Conservation (phyloP, 331 rosid genomes). For the Cydonia oblonga region DNA sequence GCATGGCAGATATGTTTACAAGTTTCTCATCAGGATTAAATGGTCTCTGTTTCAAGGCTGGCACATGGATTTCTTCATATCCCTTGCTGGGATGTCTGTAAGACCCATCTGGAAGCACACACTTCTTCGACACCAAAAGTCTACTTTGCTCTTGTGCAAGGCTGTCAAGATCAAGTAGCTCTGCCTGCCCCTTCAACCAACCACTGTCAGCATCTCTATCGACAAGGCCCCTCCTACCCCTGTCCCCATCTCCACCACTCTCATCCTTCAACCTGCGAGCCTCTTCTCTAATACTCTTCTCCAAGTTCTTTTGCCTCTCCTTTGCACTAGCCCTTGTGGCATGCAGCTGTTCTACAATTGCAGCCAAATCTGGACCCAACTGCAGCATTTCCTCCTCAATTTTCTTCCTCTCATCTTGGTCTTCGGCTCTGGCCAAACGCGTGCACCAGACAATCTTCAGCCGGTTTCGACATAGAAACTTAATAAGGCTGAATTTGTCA, state of each 20-base stretch:
- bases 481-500: conserved; percentile 67
- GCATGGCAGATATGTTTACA: conserved; percentile 66
- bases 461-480: conserved; percentile 60
- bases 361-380: conserved; percentile 51
- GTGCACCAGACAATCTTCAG: conserved; percentile 90
- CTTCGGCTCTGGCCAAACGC: conserved; percentile 76
- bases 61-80: conserved; percentile 88
- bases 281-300: conserved; percentile 88
- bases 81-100: conserved; percentile 68
- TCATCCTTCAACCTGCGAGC: conserved; percentile 80
- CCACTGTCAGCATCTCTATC: conserved; percentile 78
- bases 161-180: conserved; percentile 75
- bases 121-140: conserved; percentile 56
- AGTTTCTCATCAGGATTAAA: conserved; percentile 59
- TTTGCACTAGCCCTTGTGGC: conserved; percentile 80
- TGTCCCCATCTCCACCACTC: conserved; percentile 57
- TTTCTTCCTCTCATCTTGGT: conserved; percentile 68
- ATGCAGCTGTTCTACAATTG: conserved; percentile 84
- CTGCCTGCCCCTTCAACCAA: conserved; percentile 69
- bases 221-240: conserved; percentile 50
- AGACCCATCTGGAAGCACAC: conserved; percentile 74
- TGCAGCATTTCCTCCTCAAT: conserved; percentile 88
- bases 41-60: conserved; percentile 63
- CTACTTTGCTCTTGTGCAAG: conserved; percentile 69
- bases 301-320: conserved; percentile 86